A percentile compares a stretch with the other conserved stretches of the same genome.
Conservation (phyloP, 1,284 basidiomycete species). For the Cystobasidium sp. region DNA sequence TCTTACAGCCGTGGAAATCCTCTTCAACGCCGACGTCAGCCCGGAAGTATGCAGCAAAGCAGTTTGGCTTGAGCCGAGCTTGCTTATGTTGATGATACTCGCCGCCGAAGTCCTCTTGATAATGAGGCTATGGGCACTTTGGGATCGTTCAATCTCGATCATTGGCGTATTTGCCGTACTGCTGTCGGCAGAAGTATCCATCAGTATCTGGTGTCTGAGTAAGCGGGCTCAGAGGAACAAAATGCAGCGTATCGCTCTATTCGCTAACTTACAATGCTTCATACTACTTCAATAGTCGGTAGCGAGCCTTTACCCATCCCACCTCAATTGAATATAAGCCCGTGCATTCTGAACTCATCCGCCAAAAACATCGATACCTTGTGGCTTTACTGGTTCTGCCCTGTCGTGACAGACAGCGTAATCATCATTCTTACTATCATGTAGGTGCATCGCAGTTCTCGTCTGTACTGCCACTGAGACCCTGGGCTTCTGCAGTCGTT, state of each 20-base stretch:
- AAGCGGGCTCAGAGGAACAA: not conserved
- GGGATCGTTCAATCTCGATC: constrained; percentile 10
- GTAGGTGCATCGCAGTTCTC: not conserved
- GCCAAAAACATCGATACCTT: not conserved
- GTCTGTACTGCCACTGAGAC: not conserved
- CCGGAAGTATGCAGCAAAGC: not conserved
- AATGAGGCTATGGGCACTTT: constrained; percentile 8
- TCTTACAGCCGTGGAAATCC: not conserved
- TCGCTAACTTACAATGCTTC: not conserved
- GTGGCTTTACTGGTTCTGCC: constrained; percentile 27
- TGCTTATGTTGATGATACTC: constrained; percentile 3
- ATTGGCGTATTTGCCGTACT: not conserved
- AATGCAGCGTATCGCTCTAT: not conserved
- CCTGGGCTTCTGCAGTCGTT: not conserved
- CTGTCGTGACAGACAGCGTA: constrained; percentile 7
- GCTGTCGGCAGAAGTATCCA: not conserved
- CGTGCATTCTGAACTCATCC: constrained; percentile 22
- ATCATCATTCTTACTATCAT: constrained; percentile 5
- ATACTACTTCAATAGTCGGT: not conserved
- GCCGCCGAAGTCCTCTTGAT: constrained; percentile 8
- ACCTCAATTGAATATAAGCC: constrained; percentile 8
- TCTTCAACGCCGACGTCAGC: not conserved
- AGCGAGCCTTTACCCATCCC: constrained; percentile 13
- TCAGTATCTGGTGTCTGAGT: not conserved
- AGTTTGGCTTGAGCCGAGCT: constrained; percentile 11